Conservation (phyloP, 345 rosid genomes). For the Arabidopsis suecica region DNA sequence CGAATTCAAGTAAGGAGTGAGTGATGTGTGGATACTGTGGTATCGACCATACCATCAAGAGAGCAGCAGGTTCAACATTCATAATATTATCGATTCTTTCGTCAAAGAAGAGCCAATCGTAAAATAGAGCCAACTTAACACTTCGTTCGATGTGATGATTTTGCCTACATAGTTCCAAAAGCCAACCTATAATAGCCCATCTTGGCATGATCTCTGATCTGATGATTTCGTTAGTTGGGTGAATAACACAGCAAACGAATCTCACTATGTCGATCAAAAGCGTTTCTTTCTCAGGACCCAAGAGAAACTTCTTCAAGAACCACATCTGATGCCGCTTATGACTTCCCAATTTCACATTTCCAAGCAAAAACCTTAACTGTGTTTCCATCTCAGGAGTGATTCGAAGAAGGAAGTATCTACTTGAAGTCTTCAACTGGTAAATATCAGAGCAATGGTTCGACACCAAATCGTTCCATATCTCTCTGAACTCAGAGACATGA, state of each 20-base stretch:
- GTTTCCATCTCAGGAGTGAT: slow-evolving; percentile 73
- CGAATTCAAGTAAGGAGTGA: slow-evolving; percentile 70
- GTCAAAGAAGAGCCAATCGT: slow-evolving; percentile 88
- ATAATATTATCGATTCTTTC: slow-evolving; percentile 68
- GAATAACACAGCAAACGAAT: slow-evolving; percentile 79
- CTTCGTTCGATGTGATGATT: slow-evolving; percentile 58
- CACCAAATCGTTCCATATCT: slow-evolving; percentile 69
- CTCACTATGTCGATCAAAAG: slow-evolving; percentile 67
- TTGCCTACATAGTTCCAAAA: slow-evolving; percentile 58
- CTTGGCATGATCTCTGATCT: slow-evolving; percentile 73
- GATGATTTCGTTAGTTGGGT: slow-evolving; percentile 67
- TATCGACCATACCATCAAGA: slow-evolving; percentile 74
- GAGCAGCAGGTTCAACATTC: slow-evolving; percentile 93
- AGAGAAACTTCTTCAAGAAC: slow-evolving; percentile 73
- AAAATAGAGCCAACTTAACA: slow-evolving; percentile 73
- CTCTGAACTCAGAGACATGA: slow-evolving; percentile 70
- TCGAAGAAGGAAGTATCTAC: slow-evolving; percentile 67
- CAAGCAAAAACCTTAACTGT: slow-evolving; percentile 75
- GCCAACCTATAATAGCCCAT: slow-evolving; percentile 91
- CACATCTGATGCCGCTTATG: slow-evolving; percentile 77
- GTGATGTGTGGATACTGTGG: slow-evolving; percentile 69
- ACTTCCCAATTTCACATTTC: slow-evolving; percentile 70
- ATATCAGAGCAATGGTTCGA: slow-evolving; percentile 52
- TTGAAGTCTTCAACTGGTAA: slow-evolving; percentile 64
- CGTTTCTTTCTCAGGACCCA: slow-evolving; percentile 62